A percentile compares a stretch with the other conserved stretches of the same genome.
These are phyloP conservation scores for Cercospora citrullina DNA, from an alignment of 2,329 filamentous ascomycete species.

Conservation along the genomic window DNA sequence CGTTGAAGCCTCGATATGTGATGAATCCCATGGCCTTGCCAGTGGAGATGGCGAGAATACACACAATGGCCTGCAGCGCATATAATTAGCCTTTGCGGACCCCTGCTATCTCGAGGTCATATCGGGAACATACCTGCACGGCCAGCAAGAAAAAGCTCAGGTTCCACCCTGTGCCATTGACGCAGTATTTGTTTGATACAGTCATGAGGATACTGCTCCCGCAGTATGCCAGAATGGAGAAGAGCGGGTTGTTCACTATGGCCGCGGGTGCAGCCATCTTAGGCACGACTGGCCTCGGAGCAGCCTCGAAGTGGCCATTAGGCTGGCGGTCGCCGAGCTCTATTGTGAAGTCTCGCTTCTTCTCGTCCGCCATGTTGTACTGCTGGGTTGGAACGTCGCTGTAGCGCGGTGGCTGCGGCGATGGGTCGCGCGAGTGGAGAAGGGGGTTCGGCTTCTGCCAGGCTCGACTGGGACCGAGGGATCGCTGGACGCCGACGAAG, in stretches of 20 bases:
- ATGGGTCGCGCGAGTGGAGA: conserved; percentile 4
- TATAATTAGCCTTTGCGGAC: conserved; percentile 16
- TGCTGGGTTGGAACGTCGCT: conserved; percentile 3
- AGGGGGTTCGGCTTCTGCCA: conserved; percentile 31
- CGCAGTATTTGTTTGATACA: conserved; percentile 98
- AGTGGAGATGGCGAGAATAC: conserved; percentile 76
- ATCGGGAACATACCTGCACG: conserved; percentile 71
- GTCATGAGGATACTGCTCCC: conserved; percentile 98
- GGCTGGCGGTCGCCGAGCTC: conserved; percentile 65
- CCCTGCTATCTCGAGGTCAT: neutral
- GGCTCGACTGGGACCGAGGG: conserved; percentile 29
- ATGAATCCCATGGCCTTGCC: conserved; percentile 83
- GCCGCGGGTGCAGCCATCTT: conserved; percentile 49
- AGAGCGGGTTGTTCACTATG: conserved; percentile 64
- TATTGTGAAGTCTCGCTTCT: conserved; percentile 76
- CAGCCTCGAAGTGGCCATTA: conserved; percentile 47
- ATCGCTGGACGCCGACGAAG: conserved; percentile 36
- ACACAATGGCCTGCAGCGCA: conserved; percentile 72
- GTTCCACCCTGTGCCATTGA: conserved; percentile 89
- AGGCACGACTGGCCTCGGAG: conserved; percentile 41
- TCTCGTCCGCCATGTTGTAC: conserved; percentile 75
- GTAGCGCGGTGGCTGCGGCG: conserved; percentile 12
- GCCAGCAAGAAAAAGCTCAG: conserved; percentile 93
- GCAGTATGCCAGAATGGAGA: conserved; percentile 89
- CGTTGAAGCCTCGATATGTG: conserved; percentile 79